phyloP scores from a whole-genome alignment of 2,329 filamentous ascomycete species.

The Arthroderma sp. region DNA sequence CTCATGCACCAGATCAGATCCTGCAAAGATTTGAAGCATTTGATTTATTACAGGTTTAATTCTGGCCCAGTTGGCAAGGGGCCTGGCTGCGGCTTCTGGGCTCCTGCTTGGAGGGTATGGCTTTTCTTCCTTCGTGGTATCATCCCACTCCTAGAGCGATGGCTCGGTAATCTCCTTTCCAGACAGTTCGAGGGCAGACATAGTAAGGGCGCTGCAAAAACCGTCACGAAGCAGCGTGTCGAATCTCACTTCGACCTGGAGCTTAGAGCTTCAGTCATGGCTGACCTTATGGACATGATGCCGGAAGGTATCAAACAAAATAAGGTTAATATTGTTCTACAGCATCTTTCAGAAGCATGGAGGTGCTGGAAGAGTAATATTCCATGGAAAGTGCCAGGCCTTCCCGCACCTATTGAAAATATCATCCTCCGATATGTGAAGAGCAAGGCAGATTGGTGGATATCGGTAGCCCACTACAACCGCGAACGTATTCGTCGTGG shows the following conservation, averaged over 20 bases:
- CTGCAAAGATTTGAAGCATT: conserved; percentile 96
- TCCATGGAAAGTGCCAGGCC: conserved; percentile 94
- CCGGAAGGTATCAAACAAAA: conserved; percentile 98
- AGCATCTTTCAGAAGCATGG: conserved; percentile 96
- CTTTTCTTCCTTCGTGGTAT: conserved; percentile 99
- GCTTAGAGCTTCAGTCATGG: conserved; percentile 95
- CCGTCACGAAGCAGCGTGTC: conserved; percentile 96
- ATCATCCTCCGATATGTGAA: conserved; percentile 98
- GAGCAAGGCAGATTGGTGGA: conserved; percentile 99
- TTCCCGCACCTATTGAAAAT: conserved; percentile 95
- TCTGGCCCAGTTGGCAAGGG: conserved; percentile 93
- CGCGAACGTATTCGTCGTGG: conserved; percentile 91
- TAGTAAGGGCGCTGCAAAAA: conserved; percentile 98
- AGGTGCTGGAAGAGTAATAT: conserved; percentile 99
- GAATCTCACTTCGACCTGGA: conserved; percentile 98
- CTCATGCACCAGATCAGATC: conserved; percentile 99
- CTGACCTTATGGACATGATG: conserved; percentile 99
- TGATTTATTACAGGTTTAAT: conserved; percentile 99
- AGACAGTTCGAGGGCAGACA: conserved; percentile 97
- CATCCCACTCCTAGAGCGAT: conserved; percentile 88
- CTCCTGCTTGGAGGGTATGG: conserved; percentile 96
- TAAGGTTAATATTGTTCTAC: conserved; percentile 94
- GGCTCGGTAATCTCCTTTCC: conserved; percentile 91
- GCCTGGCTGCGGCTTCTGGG: conserved; percentile 97
- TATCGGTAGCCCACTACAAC: conserved; percentile 97